phyloP scores from a whole-genome alignment of 176 grass and related monocot species.

The maize (Zea mays) region Zm-B73-REFERENCE-NAM-5.0 NC_050099.1:238389001-238389500 shows the following conservation, averaged over 20 bases:
- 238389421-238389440: slow-evolving; percentile 74
- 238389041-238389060: slow-evolving; percentile 93
- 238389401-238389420: slow-evolving; percentile 70
- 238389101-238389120: slow-evolving; percentile 6
- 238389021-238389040: slow-evolving; percentile 94
- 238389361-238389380: slow-evolving; percentile 73
- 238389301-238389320: slow-evolving; percentile 98
- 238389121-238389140: background rate
- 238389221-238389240: background rate
- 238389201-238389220: background rate
- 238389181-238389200: background rate
- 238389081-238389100: slow-evolving; percentile 28
- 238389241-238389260: slow-evolving; percentile 16
- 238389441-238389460: slow-evolving; percentile 46
- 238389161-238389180: background rate
- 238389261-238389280: slow-evolving; percentile 6
- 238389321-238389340: slow-evolving; percentile 93
- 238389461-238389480: slow-evolving; percentile 44
- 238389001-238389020: slow-evolving; percentile 90
- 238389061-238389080: slow-evolving; percentile 39
- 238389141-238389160: background rate
- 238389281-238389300: slow-evolving; percentile 56
- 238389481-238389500: slow-evolving; percentile 50
- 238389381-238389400: slow-evolving; percentile 56
- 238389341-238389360: slow-evolving; percentile 80